These are phyloP conservation scores for Fusarium guadeloupense DNA, from an alignment of 2,329 filamentous ascomycete genomes.

Conservation along the genomic window DNA sequence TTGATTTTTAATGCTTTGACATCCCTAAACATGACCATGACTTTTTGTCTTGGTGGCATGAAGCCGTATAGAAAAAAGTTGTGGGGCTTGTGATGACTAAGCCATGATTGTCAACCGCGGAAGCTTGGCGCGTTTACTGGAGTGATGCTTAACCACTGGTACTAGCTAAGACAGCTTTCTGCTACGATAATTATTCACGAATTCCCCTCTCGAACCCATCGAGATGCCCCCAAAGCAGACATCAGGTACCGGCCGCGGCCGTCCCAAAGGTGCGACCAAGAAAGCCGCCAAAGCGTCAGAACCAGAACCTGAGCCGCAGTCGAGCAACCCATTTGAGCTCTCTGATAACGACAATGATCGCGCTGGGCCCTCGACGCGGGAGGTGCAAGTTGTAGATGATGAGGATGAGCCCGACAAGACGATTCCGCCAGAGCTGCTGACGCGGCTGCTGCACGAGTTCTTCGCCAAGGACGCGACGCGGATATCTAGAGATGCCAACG, in stretches of 20 bases:
- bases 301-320: slow-evolving; percentile 38
- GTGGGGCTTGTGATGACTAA: slow-evolving; percentile 22
- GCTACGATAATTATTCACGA: not conserved
- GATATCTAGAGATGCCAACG: slow-evolving; percentile 80
- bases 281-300: slow-evolving; percentile 36
- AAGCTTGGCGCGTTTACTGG: not conserved
- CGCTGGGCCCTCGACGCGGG: slow-evolving; percentile 29
- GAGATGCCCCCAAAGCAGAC: slow-evolving; percentile 57
- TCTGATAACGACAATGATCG: slow-evolving; percentile 44
- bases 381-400: slow-evolving; percentile 38
- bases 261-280: slow-evolving; percentile 44
- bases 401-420: slow-evolving; percentile 53
- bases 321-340: slow-evolving; percentile 50
- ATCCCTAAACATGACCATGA: too few relatives aligned
- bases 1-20: too few relatives aligned
- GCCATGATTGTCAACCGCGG: not conserved
- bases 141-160: not conserved
- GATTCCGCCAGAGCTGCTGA: slow-evolving; percentile 79
- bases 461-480: slow-evolving; percentile 77
- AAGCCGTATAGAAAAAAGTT: not conserved
- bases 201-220: not conserved
- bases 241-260: slow-evolving; percentile 49
- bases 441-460: slow-evolving; percentile 79
- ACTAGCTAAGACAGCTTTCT: not conserved
- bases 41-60: not conserved